Evolutionary conservation across 1,284 basidiomycete species (phyloP).

Genomic region (Tranzscheliella williamsii): DNA sequence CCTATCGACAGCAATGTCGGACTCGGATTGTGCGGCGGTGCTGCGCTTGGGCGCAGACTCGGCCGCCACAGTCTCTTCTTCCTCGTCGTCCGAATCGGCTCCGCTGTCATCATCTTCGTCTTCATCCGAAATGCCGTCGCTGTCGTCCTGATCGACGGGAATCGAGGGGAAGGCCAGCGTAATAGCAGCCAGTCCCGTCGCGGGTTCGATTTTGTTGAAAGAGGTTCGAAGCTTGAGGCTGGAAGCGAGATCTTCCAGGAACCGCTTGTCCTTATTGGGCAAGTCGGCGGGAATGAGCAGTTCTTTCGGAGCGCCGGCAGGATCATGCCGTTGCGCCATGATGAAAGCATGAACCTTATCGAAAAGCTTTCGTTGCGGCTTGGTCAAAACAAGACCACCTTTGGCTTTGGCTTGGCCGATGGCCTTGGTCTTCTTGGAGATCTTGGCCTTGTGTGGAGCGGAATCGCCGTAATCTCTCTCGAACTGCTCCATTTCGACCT

Average conservation of each 20-base stretch:
- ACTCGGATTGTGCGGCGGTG: conserved; percentile 13
- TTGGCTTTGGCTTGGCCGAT: conserved; percentile 78
- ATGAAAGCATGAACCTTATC: conserved; percentile 73
- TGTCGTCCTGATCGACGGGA: conserved; percentile 25
- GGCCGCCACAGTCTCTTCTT: conserved; percentile 44
- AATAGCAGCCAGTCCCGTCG: conserved; percentile 42
- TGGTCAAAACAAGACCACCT: conserved; percentile 34
- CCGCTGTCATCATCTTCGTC: conserved; percentile 1
- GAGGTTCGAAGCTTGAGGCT: conserved; percentile 44
- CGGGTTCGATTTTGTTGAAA: conserved; percentile 56
- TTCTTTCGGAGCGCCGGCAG: conserved; percentile 38
- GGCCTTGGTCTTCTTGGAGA: conserved; percentile 68
- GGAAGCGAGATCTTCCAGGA: conserved; percentile 46
- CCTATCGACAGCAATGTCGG: conserved; percentile 72
- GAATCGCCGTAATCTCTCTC: conserved; percentile 85
- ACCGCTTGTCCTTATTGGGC: conserved; percentile 36
- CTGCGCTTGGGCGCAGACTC: conserved; percentile 63
- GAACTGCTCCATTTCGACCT: conserved; percentile 85
- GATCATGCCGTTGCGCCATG: conserved; percentile 77
- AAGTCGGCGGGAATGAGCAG: conserved; percentile 38
- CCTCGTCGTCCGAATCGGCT: conserved; percentile 6
- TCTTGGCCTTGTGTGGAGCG: conserved; percentile 63
- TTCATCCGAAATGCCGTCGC: neutral
- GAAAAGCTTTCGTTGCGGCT: conserved; percentile 20
- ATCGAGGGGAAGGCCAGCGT: conserved; percentile 36